These are phyloP conservation scores for Globisporangium paroecandrum DNA, from an alignment of 352 stramenopile genomes.

Conservation along the genomic window DNA sequence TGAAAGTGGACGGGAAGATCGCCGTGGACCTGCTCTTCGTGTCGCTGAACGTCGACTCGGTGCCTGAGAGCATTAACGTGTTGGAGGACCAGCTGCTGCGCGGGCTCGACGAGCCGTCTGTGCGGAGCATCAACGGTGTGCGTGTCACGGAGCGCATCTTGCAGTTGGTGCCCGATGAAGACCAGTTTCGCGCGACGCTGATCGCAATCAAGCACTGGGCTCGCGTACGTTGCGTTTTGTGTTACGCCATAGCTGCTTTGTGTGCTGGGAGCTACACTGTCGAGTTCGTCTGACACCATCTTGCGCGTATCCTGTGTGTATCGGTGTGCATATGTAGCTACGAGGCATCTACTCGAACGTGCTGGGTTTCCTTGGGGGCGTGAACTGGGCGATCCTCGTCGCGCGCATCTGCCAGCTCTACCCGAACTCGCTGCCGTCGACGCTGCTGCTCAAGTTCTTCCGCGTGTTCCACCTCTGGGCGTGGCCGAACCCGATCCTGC, in stretches of 20 bases:
- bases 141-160: slow-evolving; percentile 95
- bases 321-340: slow-evolving; percentile 29
- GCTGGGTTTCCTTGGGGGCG: slow-evolving; percentile 96
- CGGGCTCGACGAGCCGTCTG: slow-evolving; percentile 90
- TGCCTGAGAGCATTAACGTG: slow-evolving; percentile 70
- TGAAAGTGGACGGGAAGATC: slow-evolving; percentile 84
- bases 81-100: slow-evolving; percentile 75
- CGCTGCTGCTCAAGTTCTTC: slow-evolving; percentile 94
- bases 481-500: slow-evolving; percentile 94
- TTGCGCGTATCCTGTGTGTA: not conserved
- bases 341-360: slow-evolving; percentile 99
- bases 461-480: slow-evolving; percentile 93
- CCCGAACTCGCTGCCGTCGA: slow-evolving; percentile 75
- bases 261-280: not conserved
- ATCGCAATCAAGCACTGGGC: slow-evolving; percentile 91
- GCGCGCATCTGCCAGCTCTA: slow-evolving; percentile 94
- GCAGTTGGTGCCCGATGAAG: slow-evolving; percentile 81
- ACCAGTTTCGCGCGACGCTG: slow-evolving; percentile 89
- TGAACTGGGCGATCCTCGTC: slow-evolving; percentile 99
- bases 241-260: not conserved
- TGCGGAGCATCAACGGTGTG: slow-evolving; percentile 93
- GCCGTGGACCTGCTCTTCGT: slow-evolving; percentile 94
- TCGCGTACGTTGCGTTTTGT: slow-evolving; percentile 36
- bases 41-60: slow-evolving; percentile 52
- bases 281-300: not conserved